These are phyloP conservation scores for Ramaria rubella DNA, from an alignment of 768 basidiomycete species.

Conservation along the genomic window DNA sequence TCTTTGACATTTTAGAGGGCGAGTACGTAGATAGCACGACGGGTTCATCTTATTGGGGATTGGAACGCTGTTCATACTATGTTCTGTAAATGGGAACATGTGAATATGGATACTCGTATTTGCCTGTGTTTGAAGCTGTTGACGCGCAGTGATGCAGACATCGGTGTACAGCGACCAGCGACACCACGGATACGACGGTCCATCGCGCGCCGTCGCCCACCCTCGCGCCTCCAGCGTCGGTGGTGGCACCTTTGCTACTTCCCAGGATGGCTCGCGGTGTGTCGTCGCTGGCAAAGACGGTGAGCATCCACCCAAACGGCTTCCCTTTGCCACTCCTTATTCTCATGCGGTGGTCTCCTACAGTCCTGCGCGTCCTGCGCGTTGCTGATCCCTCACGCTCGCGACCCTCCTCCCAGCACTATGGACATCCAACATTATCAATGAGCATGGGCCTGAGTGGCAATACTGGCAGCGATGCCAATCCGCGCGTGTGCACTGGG, in stretches of 20 bases:
- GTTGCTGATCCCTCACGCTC: slow-evolving; percentile 37
- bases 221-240: slow-evolving; percentile 54
- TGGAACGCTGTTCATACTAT: no score
- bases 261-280: slow-evolving; percentile 59
- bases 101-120: no score
- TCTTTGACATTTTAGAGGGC: no score
- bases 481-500: slow-evolving; percentile 41
- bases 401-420: no score
- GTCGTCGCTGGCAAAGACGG: slow-evolving; percentile 79
- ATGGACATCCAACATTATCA: slow-evolving; percentile 19
- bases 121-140: background rate
- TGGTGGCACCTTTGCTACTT: slow-evolving; percentile 61
- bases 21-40: no score
- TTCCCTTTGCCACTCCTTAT: background rate
- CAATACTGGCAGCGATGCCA: background rate
- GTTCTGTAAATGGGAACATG: no score
- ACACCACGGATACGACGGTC: slow-evolving; percentile 36
- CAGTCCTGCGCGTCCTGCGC: slow-evolving; percentile 57
- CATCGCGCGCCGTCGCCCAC: slow-evolving; percentile 50
- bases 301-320: slow-evolving; percentile 25
- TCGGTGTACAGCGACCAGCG: background rate
- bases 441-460: slow-evolving; percentile 30
- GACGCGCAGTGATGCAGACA: background rate
- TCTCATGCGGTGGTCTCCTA: slow-evolving; percentile 20
- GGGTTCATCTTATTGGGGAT: no score